Evolutionary conservation across 306 rosid species (phyloP), one percentile per base, ranked within the genome.

Genomic region (Vigna angularis): DNA sequence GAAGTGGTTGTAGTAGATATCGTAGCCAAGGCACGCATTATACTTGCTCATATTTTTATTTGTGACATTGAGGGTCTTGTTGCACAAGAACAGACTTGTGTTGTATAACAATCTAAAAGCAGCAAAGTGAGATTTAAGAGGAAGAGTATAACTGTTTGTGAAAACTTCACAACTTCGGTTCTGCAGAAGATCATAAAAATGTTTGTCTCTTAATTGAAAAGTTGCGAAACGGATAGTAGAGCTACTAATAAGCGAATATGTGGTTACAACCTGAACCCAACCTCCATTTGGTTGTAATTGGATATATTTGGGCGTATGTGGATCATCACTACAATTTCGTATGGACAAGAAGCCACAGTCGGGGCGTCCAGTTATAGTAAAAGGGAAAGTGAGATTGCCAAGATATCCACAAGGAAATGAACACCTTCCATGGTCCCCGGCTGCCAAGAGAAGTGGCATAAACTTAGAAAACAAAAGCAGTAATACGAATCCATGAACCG

Each of bases 271-370:
- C 14, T 0, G 0, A 40, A 72, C 85, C 74, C 1, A 1, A 44
- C 42, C 66, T 30, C 90, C 83, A 3, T 74, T 26, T 40, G 30
- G 1, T n/a, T 9, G 44, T 28, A 69, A 13, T 61, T 85, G 86
- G 38, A 85, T 56, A 49, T 0, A 12, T 72, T 52, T 52, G 5
- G 0, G 1, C 36, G 0, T 40, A 14, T 0, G 0, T 11, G 26
- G 47, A 2, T 7, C 26, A 47, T 68, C 52, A 34, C 47, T 3
- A 66, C 90, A 86, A 48, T 73, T 7, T 0, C 4, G 24, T 20
- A 85, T 73, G 26, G 73, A 18, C 40, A 74, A 83, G 1, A 84
- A 47, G 30, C 92, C 92, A 72, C 92, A 84, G 8, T 83, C 52
- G 15, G 0, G 45, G 45, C n/a, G 17, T 20, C 28, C n/a, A 1